These are phyloP conservation scores for Cyathus striatus DNA, from an alignment of 768 basidiomycete genomes.

Conservation along the genomic window DNA sequence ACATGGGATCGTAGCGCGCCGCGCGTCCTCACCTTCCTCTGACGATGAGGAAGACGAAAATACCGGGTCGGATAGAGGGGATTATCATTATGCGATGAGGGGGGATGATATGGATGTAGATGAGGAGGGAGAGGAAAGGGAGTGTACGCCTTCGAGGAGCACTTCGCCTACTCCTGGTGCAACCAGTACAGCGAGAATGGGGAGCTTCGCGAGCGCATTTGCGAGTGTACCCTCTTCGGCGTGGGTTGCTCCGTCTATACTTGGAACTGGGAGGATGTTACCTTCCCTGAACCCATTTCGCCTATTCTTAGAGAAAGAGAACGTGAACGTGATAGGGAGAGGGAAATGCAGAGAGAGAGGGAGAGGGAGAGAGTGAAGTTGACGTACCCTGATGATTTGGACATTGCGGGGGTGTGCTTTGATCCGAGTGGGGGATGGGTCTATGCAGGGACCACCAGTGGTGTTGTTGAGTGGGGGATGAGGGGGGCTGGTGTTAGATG, in stretches of 20 bases:
- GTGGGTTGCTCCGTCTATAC: too few species aligned
- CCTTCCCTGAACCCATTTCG: too few species aligned
- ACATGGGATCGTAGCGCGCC: constrained; percentile 3
- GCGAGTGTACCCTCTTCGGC: too few species aligned
- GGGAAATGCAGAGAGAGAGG: too few species aligned
- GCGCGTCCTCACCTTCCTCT: background rate
- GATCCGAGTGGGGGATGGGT: constrained; percentile 64
- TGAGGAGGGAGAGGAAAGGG: constrained; percentile 51
- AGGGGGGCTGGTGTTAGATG: constrained; percentile 12
- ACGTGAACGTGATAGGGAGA: too few species aligned
- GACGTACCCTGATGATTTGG: constrained; percentile 32
- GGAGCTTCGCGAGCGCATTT: constrained; percentile 10
- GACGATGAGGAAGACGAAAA: constrained; percentile 3
- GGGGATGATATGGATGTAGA: constrained; percentile 35
- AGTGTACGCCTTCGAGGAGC: constrained; percentile 23
- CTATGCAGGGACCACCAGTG: constrained; percentile 61
- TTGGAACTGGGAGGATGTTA: too few species aligned
- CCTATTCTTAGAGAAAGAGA: too few species aligned
- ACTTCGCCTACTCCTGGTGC: constrained; percentile 32
- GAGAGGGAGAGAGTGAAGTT: constrained; percentile 1
- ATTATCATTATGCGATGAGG: background rate
- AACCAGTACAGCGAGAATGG: constrained; percentile 2
- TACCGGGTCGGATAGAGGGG: constrained; percentile 1
- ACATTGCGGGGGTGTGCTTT: constrained; percentile 70
- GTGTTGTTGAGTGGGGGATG: constrained; percentile 76